These are phyloP conservation scores for Chaetomiaceae sp. DNA, from an alignment of 2,329 filamentous ascomycete species.

Conservation along the genomic window DNA sequence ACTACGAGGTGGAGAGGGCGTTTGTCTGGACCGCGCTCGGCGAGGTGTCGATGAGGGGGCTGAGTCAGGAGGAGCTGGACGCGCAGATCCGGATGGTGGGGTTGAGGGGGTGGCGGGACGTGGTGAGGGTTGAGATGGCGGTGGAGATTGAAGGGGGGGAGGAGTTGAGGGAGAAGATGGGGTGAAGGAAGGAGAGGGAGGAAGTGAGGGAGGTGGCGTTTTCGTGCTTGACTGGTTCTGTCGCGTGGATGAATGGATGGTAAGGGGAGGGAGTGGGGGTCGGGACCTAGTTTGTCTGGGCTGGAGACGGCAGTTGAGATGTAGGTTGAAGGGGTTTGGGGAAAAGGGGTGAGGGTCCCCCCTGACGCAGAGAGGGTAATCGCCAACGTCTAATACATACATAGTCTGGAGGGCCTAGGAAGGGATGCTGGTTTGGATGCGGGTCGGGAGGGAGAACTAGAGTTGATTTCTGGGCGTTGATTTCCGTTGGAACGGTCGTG, in stretches of 20 bases:
- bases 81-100: slow-evolving; percentile 8
- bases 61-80: slow-evolving; percentile 5
- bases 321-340: no score
- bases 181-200: neutral
- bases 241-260: neutral
- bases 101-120: slow-evolving; percentile 6
- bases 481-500: no score
- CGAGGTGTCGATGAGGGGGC: slow-evolving; percentile 1
- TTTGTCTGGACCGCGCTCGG: slow-evolving; percentile 5
- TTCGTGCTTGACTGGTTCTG: neutral
- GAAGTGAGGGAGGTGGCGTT: neutral
- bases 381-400: no score
- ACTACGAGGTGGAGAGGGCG: slow-evolving; percentile 12
- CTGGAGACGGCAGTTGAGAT: no score
- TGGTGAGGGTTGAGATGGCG: slow-evolving; percentile 14
- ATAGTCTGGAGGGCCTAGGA: no score
- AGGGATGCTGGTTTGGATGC: no score
- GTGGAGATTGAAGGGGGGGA: slow-evolving; percentile 12
- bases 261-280: no score
- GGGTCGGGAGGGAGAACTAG: no score
- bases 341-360: no score
- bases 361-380: no score
- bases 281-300: no score
- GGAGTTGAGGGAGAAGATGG: neutral
- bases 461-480: no score